phyloP scores from a whole-genome alignment of 306 rosid genomes.

The Hylodesmum podocarpum region DNA sequence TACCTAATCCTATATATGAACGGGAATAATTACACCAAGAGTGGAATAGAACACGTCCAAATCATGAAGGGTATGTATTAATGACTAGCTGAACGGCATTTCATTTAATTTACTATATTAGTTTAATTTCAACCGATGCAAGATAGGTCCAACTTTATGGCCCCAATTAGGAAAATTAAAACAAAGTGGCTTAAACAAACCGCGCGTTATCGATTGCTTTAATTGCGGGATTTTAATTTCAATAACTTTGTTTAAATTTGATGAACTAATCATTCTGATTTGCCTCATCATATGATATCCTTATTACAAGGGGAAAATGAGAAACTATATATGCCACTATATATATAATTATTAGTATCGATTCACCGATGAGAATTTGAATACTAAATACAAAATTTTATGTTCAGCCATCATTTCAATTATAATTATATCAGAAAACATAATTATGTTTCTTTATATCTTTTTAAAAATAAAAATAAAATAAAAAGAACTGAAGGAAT shows the following conservation, averaged over 20 bases:
- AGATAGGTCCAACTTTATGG: conserved; percentile 26
- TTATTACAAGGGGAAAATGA: too few relatives aligned
- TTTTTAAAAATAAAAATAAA: too few relatives aligned
- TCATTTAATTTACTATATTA: background rate
- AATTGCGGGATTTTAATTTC: background rate
- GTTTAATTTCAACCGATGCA: background rate
- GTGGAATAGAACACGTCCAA: background rate
- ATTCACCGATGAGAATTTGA: too few relatives aligned
- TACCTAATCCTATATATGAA: background rate
- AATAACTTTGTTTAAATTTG: background rate
- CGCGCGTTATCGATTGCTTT: background rate
- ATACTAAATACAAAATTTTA: too few relatives aligned
- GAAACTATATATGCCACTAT: too few relatives aligned
- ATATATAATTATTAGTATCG: too few relatives aligned
- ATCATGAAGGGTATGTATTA: background rate
- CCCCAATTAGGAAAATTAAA: background rate
- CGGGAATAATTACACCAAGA: background rate
- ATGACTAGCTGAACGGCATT: background rate
- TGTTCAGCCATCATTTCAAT: too few relatives aligned
- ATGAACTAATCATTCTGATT: conserved; percentile 3
- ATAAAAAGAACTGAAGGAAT: too few relatives aligned
- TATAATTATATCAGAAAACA: too few relatives aligned
- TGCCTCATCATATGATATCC: too few relatives aligned
- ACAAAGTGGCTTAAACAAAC: background rate
- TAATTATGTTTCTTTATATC: too few relatives aligned